Evolutionary conservation across 257 asterid genomes (phyloP), one percentile per base, ranked within the genome.

Genomic region (Solanum habrochaites): DNA sequence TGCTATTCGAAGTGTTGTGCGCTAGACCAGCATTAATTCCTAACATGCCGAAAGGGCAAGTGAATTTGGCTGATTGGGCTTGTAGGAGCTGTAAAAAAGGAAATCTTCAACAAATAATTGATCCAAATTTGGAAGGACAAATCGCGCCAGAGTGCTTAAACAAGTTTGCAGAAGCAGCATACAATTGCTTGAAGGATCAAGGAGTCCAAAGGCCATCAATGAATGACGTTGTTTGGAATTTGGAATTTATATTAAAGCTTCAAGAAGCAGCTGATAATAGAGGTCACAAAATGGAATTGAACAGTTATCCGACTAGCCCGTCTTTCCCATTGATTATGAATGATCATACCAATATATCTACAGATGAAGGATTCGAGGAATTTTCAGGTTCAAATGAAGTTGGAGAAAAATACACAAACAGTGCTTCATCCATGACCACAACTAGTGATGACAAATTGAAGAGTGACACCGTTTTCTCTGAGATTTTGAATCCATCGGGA

Each of bases 191-290:
- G 91, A 87, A 47, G 52, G 93, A 91, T 27, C 85, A 85, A 8
- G 94, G 96, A 45, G 45, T 40, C 0, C 92, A 94, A 3, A 86
- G 98, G 86, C 95, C 96, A 1, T n/a, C 94, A 2, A 95, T 92
- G 97, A 90, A 83, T 45, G 96, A 95, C 83, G 90, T 93, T 9
- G 92, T 95, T 25, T 88, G 98, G 94, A 90, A 91, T 82, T 92
- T 95, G 18, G 97, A 95, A 88, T 93, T 92, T 32, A 94, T 95
- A 2, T 67, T 92, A 80, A 91, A 92, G 87, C 91, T 92, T 80
- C 98, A 95, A 40, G 94, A 89, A 39, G 90, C 87, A 16, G 93
- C 92, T 0, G 94, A 93, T 43, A 71, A 88, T 8, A 47, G 89
- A 37, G 89, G 75, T 2, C 69, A 25, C 10, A 3, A 14, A 60